Percentiles rank a stretch among this genome's conserved stretches.
phyloP scores from a whole-genome alignment of 2,329 filamentous ascomycete species.

The Aaosphaeria arxii region DNA sequence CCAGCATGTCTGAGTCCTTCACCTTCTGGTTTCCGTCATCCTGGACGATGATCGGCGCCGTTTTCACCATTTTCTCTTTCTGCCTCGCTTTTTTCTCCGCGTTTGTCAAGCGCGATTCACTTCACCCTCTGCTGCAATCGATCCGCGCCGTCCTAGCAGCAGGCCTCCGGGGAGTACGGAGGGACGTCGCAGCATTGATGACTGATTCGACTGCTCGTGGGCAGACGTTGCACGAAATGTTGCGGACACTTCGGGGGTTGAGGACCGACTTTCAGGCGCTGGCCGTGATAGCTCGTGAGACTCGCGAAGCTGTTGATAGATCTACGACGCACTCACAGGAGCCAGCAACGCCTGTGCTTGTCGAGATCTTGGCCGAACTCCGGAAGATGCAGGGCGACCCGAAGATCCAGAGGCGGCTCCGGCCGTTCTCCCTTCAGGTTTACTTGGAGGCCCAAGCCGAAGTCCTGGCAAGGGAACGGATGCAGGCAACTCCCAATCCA shows the following conservation, averaged over 20 bases:
- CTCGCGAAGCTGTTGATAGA: background rate
- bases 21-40: slow-evolving; percentile 4
- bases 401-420: slow-evolving; percentile 9
- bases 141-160: background rate
- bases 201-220: slow-evolving; percentile 2
- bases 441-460: slow-evolving; percentile 3
- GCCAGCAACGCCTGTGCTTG: slow-evolving; percentile 4
- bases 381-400: slow-evolving; percentile 1
- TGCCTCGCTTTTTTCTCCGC: background rate
- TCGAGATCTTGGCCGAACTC: slow-evolving; percentile 7
- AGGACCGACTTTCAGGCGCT: slow-evolving; percentile 7
- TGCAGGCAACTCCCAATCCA: slow-evolving; percentile 10
- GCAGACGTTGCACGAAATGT: slow-evolving; percentile 1
- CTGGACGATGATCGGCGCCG: slow-evolving; percentile 4
- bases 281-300: slow-evolving; percentile 4
- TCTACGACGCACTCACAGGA: slow-evolving; percentile 4
- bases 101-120: background rate
- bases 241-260: slow-evolving; percentile 4
- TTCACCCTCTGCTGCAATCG: background rate
- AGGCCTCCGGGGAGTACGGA: background rate
- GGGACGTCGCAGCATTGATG: slow-evolving; percentile 1
- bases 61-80: slow-evolving; percentile 3
- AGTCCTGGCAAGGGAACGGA: slow-evolving; percentile 10
- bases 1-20: slow-evolving; percentile 5
- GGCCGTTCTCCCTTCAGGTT: slow-evolving; percentile 5